Evolutionary conservation across 1,139 yeast species (phyloP).

Genomic region (Yamadazyma dendronema): DNA sequence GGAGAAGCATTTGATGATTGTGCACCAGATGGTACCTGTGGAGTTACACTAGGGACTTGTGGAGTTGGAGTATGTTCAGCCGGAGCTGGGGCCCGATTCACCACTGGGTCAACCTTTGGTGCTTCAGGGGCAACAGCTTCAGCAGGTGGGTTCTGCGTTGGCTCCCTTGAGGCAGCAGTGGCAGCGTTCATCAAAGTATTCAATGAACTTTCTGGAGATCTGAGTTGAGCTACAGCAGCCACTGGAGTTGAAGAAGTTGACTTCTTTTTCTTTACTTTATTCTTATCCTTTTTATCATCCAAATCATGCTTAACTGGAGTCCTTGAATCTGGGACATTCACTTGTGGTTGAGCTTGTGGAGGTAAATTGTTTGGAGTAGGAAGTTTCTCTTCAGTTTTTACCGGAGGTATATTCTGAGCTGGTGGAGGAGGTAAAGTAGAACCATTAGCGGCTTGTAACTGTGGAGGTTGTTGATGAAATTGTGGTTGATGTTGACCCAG

Average conservation of each 20-base stretch:
- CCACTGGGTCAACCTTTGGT: constrained; percentile 11
- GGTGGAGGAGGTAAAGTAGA: constrained; percentile 10
- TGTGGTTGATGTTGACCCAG: constrained; percentile 7
- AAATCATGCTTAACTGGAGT: constrained; percentile 31
- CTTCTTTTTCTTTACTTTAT: constrained; percentile 17
- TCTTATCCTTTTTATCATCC: constrained; percentile 33
- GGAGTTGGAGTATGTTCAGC: constrained; percentile 9
- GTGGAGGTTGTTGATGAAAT: neutral
- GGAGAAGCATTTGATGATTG: constrained; percentile 13
- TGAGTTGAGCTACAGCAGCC: constrained; percentile 12
- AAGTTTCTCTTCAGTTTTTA: constrained; percentile 1
- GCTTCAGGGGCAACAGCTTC: constrained; percentile 10
- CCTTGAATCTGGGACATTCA: constrained; percentile 7
- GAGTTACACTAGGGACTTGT: constrained; percentile 5
- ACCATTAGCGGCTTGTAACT: neutral
- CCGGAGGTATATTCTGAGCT: constrained; percentile 1
- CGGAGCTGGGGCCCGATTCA: constrained; percentile 10
- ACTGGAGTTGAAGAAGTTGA: constrained; percentile 18
- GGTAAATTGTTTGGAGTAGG: constrained; percentile 2
- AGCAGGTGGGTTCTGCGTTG: constrained; percentile 1
- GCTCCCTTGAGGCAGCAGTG: constrained; percentile 13
- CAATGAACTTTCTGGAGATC: constrained; percentile 18
- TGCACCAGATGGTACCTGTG: constrained; percentile 9
- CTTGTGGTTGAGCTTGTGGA: constrained; percentile 10
- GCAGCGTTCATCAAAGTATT: constrained; percentile 34